Evolutionary conservation across 148 eudicot genomes (phyloP).

Genomic region (Nyssa sinensis): DNA sequence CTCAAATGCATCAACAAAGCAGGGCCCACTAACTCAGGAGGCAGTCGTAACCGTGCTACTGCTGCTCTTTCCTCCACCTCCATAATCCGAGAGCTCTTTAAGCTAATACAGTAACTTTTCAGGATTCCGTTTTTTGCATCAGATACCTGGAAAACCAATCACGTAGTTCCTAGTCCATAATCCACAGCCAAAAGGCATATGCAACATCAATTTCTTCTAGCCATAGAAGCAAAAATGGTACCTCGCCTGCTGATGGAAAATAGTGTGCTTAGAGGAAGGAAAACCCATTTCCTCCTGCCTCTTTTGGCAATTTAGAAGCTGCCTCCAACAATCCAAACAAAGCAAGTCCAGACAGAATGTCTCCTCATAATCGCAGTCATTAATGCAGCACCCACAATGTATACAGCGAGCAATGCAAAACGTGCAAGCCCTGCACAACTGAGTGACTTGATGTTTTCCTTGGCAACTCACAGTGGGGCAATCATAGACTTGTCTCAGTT

Average conservation of each 20-base stretch:
- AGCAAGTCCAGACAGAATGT: constrained; percentile 30
- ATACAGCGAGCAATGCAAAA: constrained; percentile 46
- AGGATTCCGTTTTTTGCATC: constrained; percentile 2
- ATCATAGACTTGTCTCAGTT: constrained; percentile 39
- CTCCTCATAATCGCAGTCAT: constrained; percentile 32
- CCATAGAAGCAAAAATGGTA: constrained; percentile 31
- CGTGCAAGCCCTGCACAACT: constrained; percentile 39
- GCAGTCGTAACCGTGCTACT: not conserved
- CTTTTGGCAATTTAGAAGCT: constrained; percentile 3
- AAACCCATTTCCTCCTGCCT: not conserved
- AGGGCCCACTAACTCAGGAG: not conserved
- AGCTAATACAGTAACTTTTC: not conserved
- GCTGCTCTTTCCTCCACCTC: not conserved
- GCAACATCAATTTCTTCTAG: no score
- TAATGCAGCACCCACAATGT: constrained; percentile 44
- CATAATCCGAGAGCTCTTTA: not conserved
- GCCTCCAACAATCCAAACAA: constrained; percentile 35
- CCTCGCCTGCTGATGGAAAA: constrained; percentile 23
- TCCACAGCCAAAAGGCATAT: no score
- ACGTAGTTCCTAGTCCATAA: no score
- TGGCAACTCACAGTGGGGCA: constrained; percentile 41
- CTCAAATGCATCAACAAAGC: not conserved
- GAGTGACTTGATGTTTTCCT: constrained; percentile 13
- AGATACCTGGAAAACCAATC: not conserved
- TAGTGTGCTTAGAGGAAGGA: constrained; percentile 5